A percentile compares a stretch with the other conserved stretches of the same genome.
phyloP scores from a whole-genome alignment of 2,329 filamentous ascomycete genomes.

The Diaporthe humulicola region DNA sequence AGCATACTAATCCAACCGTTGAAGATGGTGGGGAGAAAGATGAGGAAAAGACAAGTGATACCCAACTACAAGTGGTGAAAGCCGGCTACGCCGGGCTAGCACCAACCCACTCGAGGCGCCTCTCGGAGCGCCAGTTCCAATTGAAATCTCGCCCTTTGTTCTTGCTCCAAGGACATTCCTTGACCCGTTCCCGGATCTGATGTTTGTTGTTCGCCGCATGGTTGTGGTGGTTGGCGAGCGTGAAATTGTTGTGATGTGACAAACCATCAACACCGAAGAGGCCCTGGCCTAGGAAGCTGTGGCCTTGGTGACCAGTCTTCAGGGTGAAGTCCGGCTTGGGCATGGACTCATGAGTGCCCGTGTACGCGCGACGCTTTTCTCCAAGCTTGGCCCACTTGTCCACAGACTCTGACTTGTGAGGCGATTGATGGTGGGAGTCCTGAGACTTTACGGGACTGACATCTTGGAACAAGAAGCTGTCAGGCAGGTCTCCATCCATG shows the following conservation, averaged over 20 bases:
- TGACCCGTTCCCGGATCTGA: slow-evolving; percentile 59
- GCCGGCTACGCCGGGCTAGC: slow-evolving; percentile 70
- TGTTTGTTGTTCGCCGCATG: slow-evolving; percentile 52
- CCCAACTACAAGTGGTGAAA: slow-evolving; percentile 73
- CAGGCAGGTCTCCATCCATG: slow-evolving; percentile 75
- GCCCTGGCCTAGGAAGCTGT: slow-evolving; percentile 58
- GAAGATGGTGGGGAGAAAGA: slow-evolving; percentile 10
- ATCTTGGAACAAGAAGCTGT: slow-evolving; percentile 82
- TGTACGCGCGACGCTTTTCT: slow-evolving; percentile 81
- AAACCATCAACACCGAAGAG: slow-evolving; percentile 60
- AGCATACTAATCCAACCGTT: slow-evolving; percentile 32
- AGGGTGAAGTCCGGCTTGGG: slow-evolving; percentile 58
- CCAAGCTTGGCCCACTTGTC: slow-evolving; percentile 95
- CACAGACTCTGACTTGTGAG: slow-evolving; percentile 71
- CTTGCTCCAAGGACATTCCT: slow-evolving; percentile 69
- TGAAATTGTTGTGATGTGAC: slow-evolving; percentile 43
- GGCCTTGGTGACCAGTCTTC: slow-evolving; percentile 62
- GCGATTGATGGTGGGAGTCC: slow-evolving; percentile 65
- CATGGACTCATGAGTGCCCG: slow-evolving; percentile 60
- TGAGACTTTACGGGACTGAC: slow-evolving; percentile 57
- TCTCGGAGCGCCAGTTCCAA: slow-evolving; percentile 70
- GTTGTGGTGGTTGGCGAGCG: slow-evolving; percentile 42
- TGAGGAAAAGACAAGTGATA: slow-evolving; percentile 48
- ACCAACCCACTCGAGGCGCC: slow-evolving; percentile 89
- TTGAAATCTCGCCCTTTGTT: slow-evolving; percentile 68